phyloP scores from a whole-genome alignment of 768 basidiomycete genomes.

The Leucosporidium yakuticum region DNA sequence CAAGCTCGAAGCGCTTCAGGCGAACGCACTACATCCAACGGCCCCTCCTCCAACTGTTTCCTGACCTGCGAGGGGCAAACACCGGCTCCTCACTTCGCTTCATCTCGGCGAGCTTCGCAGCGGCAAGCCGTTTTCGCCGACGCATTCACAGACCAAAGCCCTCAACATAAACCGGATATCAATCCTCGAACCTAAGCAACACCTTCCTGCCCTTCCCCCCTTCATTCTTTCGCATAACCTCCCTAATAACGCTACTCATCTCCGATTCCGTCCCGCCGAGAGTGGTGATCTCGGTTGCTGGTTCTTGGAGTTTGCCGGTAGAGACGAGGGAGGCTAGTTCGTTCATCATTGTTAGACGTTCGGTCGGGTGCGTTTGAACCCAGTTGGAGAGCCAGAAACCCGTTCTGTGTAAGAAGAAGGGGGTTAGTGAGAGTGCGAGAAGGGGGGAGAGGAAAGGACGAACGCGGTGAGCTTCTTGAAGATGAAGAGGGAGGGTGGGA shows the following conservation, averaged over 20 bases:
- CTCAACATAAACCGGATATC: too few species aligned
- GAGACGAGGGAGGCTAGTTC: constrained; percentile 15
- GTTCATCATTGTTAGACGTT: constrained; percentile 53
- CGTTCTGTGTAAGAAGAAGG: constrained; percentile 9
- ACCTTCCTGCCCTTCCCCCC: constrained; percentile 52
- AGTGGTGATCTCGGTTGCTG: constrained; percentile 62
- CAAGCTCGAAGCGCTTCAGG: too few species aligned
- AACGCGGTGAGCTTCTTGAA: constrained; percentile 72
- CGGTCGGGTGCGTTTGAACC: constrained; percentile 42
- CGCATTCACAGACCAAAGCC: too few species aligned
- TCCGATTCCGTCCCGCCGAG: constrained; percentile 50
- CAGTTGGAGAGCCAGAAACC: constrained; percentile 37
- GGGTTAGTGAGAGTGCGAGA: neutral
- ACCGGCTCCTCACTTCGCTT: too few species aligned
- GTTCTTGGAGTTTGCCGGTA: constrained; percentile 56
- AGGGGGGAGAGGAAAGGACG: constrained; percentile 53
- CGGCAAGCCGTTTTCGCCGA: too few species aligned
- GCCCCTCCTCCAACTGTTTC: too few species aligned
- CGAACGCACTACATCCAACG: too few species aligned
- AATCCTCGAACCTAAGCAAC: constrained; percentile 40
- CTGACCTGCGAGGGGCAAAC: too few species aligned
- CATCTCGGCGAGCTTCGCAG: too few species aligned
- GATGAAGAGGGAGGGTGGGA: constrained; percentile 74
- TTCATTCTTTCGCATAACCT: constrained; percentile 43
- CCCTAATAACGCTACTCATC: constrained; percentile 36